Evolutionary conservation across 495 filamentous ascomycete species (phyloP).

Genomic region (Xylaria grammica): DNA sequence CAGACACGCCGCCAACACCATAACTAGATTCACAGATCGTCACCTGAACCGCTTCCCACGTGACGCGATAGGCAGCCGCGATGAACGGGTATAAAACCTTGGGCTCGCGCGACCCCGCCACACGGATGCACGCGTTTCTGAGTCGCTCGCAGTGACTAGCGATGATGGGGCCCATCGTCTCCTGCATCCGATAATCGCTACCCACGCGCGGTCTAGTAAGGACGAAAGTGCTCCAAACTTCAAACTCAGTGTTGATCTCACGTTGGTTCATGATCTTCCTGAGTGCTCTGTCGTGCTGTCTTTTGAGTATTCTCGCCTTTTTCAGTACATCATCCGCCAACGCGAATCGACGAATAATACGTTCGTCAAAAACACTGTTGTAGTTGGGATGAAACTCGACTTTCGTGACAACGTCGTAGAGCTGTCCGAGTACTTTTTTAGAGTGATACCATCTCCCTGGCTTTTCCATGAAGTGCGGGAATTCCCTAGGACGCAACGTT

Average conservation of each 20-base stretch:
- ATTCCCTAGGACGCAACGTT: slow-evolving; percentile 62
- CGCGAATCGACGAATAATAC: slow-evolving; percentile 71
- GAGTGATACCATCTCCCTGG: slow-evolving; percentile 68
- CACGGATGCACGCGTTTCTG: slow-evolving; percentile 64
- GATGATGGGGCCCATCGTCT: slow-evolving; percentile 74
- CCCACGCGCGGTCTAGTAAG: slow-evolving; percentile 68
- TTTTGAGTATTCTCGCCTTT: slow-evolving; percentile 69
- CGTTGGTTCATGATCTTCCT: slow-evolving; percentile 84
- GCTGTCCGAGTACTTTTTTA: slow-evolving; percentile 72
- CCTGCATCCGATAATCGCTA: slow-evolving; percentile 83
- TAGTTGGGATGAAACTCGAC: slow-evolving; percentile 75
- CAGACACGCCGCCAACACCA: slow-evolving; percentile 29
- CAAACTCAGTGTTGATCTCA: slow-evolving; percentile 87
- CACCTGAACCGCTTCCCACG: slow-evolving; percentile 67
- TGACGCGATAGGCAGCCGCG: slow-evolving; percentile 86
- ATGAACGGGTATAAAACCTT: slow-evolving; percentile 69
- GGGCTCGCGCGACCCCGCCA: slow-evolving; percentile 62
- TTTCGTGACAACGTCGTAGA: slow-evolving; percentile 71
- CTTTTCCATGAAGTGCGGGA: slow-evolving; percentile 95
- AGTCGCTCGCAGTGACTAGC: slow-evolving; percentile 68
- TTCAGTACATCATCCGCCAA: slow-evolving; percentile 59
- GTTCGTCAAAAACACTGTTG: slow-evolving; percentile 72
- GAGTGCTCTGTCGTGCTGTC: slow-evolving; percentile 76
- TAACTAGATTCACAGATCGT: slow-evolving; percentile 54
- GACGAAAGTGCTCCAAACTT: slow-evolving; percentile 86